Conservation (phyloP, 2,329 filamentous ascomycete species). For the Aspergillus costaricaensis region DNA sequence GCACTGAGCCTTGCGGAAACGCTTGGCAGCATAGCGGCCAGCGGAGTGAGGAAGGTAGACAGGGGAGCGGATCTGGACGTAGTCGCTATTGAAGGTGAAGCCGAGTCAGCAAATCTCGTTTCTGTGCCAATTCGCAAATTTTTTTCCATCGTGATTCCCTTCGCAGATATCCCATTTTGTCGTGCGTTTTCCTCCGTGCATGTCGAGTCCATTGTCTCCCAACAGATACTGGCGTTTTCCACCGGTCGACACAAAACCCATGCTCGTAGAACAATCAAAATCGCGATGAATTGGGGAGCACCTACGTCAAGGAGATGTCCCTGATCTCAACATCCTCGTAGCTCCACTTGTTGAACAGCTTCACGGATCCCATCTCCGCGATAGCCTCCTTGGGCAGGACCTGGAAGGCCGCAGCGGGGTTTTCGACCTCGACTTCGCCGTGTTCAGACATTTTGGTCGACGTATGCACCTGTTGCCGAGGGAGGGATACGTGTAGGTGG, state of each 20-base stretch:
- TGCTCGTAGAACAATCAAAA: constrained; percentile 22
- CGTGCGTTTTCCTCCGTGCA: constrained; percentile 6
- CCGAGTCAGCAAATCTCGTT: constrained; percentile 34
- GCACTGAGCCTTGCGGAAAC: constrained; percentile 99
- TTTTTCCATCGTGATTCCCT: neutral
- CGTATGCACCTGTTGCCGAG: constrained; percentile 42
- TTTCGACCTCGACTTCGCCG: constrained; percentile 92
- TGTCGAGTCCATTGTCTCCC: constrained; percentile 13
- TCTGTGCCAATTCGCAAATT: neutral
- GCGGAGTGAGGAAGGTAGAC: constrained; percentile 99
- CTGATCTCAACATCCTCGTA: constrained; percentile 99
- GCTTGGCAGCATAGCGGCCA: constrained; percentile 97
- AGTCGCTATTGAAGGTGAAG: constrained; percentile 69
- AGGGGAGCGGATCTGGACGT: constrained; percentile 98
- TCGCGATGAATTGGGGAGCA: constrained; percentile 36
- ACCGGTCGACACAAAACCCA: neutral
- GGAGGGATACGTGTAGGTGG: constrained; percentile 42
- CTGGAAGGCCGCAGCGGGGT: constrained; percentile 67
- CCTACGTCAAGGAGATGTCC: constrained; percentile 99
- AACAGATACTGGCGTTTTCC: constrained; percentile 12
- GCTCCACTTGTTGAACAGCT: constrained; percentile 98
- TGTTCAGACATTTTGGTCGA: constrained; percentile 80
- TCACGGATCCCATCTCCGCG: constrained; percentile 85
- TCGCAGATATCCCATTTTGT: constrained; percentile 11
- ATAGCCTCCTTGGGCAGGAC: constrained; percentile 92